Evolutionary conservation across 768 basidiomycete species (phyloP).

Genomic region (Pleurotus eryngii): DNA sequence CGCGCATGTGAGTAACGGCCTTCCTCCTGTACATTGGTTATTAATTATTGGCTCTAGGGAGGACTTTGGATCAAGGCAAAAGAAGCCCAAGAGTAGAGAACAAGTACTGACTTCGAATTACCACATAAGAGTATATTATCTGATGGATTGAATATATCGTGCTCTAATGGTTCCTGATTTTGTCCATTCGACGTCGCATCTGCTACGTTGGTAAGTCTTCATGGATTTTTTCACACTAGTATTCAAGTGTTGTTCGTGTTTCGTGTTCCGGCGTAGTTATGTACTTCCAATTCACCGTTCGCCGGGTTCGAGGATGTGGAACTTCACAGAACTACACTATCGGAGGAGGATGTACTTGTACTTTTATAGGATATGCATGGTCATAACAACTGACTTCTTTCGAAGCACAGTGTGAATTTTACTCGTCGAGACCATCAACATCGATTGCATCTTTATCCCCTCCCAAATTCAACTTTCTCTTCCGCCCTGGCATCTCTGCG

Average conservation of each 20-base stretch:
- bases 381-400: too few species aligned
- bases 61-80: slow-evolving; percentile 53
- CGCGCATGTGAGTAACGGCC: slow-evolving; percentile 31
- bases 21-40: not conserved
- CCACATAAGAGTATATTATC: not conserved
- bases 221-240: too few species aligned
- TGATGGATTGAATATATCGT: not conserved
- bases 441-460: too few species aligned
- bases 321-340: too few species aligned
- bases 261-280: too few species aligned
- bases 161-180: not conserved
- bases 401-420: too few species aligned
- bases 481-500: slow-evolving; percentile 67
- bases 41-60: slow-evolving; percentile 28
- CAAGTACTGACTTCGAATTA: not conserved
- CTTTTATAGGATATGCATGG: too few species aligned
- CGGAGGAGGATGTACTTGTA: too few species aligned
- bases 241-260: too few species aligned
- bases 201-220: not conserved
- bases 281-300: too few species aligned
- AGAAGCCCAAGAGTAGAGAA: slow-evolving; percentile 21
- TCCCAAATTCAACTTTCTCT: slow-evolving; percentile 63
- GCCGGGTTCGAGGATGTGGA: too few species aligned
- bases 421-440: too few species aligned
- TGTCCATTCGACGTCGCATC: not conserved